Conservation (phyloP, 2,329 filamentous ascomycete genomes). For the Epichloe brachyelytri region DNA sequence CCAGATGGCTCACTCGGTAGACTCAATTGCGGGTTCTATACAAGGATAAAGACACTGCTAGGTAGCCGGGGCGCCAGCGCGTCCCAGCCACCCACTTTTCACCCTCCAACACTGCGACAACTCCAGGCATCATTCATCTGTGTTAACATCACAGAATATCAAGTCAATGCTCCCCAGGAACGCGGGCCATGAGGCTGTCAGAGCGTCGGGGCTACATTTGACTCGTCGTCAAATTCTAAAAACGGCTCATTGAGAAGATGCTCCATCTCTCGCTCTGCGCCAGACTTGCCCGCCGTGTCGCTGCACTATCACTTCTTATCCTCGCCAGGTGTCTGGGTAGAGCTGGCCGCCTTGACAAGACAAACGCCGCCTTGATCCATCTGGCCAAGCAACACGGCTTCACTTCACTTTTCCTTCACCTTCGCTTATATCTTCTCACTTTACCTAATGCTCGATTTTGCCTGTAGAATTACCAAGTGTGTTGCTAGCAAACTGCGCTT, state of each 20-base stretch:
- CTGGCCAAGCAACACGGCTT: background rate
- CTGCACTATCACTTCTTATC: slow-evolving; percentile 16
- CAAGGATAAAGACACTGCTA: no score
- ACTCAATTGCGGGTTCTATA: no score
- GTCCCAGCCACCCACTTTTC: slow-evolving; percentile 2
- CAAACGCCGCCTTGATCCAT: background rate
- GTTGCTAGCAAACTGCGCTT: background rate
- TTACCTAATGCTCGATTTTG: background rate
- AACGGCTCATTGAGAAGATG: background rate
- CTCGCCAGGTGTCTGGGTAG: slow-evolving; percentile 13
- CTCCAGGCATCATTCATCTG: background rate
- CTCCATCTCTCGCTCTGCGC: no score
- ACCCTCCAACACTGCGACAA: background rate
- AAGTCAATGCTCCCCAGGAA: background rate
- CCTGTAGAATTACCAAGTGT: background rate
- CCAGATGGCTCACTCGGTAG: no score
- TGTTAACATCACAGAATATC: background rate
- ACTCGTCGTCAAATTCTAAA: no score
- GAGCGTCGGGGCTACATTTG: background rate
- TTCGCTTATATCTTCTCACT: background rate
- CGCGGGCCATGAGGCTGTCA: background rate
- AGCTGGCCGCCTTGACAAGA: slow-evolving; percentile 7
- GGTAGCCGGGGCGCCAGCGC: background rate
- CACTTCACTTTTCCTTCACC: background rate
- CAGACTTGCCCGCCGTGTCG: background rate